These are phyloP conservation scores for Boletus bicolor DNA, from an alignment of 768 basidiomycete genomes.

Conservation along the genomic window DNA sequence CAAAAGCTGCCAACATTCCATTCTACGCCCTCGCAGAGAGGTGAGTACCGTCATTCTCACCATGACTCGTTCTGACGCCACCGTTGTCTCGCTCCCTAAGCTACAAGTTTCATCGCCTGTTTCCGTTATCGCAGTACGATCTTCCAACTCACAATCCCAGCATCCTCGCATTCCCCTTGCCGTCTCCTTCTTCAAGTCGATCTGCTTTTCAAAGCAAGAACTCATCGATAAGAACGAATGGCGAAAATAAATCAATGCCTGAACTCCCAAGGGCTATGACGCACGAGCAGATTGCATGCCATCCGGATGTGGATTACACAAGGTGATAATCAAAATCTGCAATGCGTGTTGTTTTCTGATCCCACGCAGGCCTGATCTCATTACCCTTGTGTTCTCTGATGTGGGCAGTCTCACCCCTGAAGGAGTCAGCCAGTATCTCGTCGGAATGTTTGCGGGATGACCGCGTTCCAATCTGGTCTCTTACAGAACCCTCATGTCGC, in stretches of 20 bases:
- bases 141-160: slow-evolving; percentile 76
- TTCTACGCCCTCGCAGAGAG: slow-evolving; percentile 96
- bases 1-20: slow-evolving; percentile 90
- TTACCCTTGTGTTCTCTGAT: slow-evolving; percentile 91
- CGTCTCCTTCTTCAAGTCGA: slow-evolving; percentile 16
- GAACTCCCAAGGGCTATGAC: slow-evolving; percentile 49
- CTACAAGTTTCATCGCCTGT: slow-evolving; percentile 96
- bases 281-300: slow-evolving; percentile 73
- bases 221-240: slow-evolving; percentile 1
- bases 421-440: slow-evolving; percentile 91
- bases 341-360: slow-evolving; percentile 22
- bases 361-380: slow-evolving; percentile 74
- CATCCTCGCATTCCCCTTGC: slow-evolving; percentile 66
- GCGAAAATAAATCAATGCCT: background rate
- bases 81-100: slow-evolving; percentile 40
- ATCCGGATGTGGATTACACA: slow-evolving; percentile 93
- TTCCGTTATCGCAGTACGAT: slow-evolving; percentile 90
- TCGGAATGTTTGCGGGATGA: slow-evolving; percentile 88
- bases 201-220: slow-evolving; percentile 1
- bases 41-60: slow-evolving; percentile 37
- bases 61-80: slow-evolving; percentile 20
- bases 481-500: background rate
- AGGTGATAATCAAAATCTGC: slow-evolving; percentile 46
- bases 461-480: slow-evolving; percentile 9
- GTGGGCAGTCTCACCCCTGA: slow-evolving; percentile 91